phyloP scores from a whole-genome alignment of 1,284 basidiomycete genomes.

The Baeospora myosura region DNA sequence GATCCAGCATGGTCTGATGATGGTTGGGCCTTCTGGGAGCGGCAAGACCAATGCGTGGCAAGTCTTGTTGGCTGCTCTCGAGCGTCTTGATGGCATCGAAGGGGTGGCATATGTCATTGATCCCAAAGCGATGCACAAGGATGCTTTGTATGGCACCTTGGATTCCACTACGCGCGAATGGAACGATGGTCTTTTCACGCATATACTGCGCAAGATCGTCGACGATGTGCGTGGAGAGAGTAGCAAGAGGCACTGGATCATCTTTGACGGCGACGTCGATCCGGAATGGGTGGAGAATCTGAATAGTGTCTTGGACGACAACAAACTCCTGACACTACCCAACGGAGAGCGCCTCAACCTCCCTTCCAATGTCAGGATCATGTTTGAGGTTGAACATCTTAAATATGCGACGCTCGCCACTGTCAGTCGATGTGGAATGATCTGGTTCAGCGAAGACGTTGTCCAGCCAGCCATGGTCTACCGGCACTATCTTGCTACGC shows the following conservation, averaged over 20 bases:
- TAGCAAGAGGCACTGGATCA: conserved; percentile 96
- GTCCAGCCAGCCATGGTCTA: conserved; percentile 91
- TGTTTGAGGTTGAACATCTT: conserved; percentile 99
- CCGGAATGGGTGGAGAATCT: conserved; percentile 99
- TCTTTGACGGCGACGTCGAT: conserved; percentile 99
- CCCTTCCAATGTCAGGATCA: conserved; percentile 94
- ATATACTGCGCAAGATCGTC: conserved; percentile 94
- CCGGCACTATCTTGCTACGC: conserved; percentile 77
- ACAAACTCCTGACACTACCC: conserved; percentile 94
- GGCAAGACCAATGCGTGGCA: conserved; percentile 99
- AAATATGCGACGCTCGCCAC: conserved; percentile 97
- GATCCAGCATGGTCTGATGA: conserved; percentile 99
- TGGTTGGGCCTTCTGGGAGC: conserved; percentile 96
- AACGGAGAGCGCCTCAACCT: conserved; percentile 98
- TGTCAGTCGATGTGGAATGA: conserved; percentile 99
- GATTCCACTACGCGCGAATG: conserved; percentile 98
- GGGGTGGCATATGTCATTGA: conserved; percentile 96
- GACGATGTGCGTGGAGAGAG: conserved; percentile 99
- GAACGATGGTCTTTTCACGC: conserved; percentile 99
- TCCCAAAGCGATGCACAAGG: conserved; percentile 98
- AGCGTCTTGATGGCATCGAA: conserved; percentile 87
- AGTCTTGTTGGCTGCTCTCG: conserved; percentile 85
- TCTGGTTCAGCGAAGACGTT: conserved; percentile 99
- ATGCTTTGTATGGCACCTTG: conserved; percentile 93
- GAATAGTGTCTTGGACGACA: conserved; percentile 98